phyloP scores from a whole-genome alignment of 2,329 filamentous ascomycete genomes.

The Neurospora sp. region DNA sequence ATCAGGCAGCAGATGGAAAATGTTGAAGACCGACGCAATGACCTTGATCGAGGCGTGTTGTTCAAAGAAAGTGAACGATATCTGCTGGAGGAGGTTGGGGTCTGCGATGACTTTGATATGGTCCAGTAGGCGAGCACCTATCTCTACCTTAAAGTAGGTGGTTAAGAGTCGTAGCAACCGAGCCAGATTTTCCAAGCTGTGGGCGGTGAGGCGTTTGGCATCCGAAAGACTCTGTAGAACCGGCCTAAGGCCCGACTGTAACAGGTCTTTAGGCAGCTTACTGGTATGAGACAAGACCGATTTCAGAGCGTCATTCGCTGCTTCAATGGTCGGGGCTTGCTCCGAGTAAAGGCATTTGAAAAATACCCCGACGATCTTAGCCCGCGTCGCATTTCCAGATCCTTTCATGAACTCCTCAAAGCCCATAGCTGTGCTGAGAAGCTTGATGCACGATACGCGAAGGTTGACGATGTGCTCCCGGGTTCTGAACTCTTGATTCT shows the following conservation, averaged over 20 bases:
- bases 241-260: slow-evolving; percentile 87
- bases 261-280: slow-evolving; percentile 86
- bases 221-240: slow-evolving; percentile 97
- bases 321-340: slow-evolving; percentile 83
- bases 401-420: slow-evolving; percentile 84
- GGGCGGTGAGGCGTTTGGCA: slow-evolving; percentile 77
- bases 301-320: slow-evolving; percentile 82
- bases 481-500: slow-evolving; percentile 89
- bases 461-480: slow-evolving; percentile 88
- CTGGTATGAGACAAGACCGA: slow-evolving; percentile 80
- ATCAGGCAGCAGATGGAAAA: slow-evolving; percentile 89
- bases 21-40: slow-evolving; percentile 87
- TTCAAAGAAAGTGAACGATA: slow-evolving; percentile 90
- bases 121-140: slow-evolving; percentile 83
- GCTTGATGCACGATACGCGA: slow-evolving; percentile 83
- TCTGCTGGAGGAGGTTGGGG: slow-evolving; percentile 67
- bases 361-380: slow-evolving; percentile 82
- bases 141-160: slow-evolving; percentile 99
- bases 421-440: slow-evolving; percentile 85
- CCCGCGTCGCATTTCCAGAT: slow-evolving; percentile 54
- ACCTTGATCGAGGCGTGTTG: slow-evolving; percentile 90
- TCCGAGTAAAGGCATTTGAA: slow-evolving; percentile 97
- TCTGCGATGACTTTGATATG: slow-evolving; percentile 90
- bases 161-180: slow-evolving; percentile 83
- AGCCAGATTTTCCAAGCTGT: slow-evolving; percentile 83